phyloP scores from a whole-genome alignment of 306 rosid genomes.

The Abrus pulchellus region DNA sequence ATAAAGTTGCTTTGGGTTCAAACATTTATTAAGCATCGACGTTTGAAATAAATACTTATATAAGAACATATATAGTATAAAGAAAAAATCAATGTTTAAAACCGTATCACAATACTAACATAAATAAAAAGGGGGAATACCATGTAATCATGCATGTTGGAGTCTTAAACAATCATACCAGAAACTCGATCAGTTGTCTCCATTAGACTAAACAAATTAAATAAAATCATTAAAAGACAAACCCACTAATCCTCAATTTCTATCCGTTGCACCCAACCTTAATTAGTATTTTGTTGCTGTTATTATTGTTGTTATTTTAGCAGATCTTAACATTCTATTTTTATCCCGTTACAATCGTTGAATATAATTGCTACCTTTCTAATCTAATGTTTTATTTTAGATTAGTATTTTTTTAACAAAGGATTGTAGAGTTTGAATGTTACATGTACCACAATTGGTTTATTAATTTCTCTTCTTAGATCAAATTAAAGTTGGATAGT shows the following conservation, averaged over 20 bases:
- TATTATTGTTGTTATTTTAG: neutral
- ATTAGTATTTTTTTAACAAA: neutral
- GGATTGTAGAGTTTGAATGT: neutral
- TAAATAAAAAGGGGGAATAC: too few species aligned
- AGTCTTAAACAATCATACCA: too few species aligned
- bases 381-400: neutral
- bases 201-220: neutral
- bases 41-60: too few species aligned
- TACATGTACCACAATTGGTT: neutral
- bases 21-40: too few species aligned
- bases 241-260: neutral
- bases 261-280: neutral
- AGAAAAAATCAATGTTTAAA: too few species aligned
- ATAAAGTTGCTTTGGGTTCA: too few species aligned
- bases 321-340: neutral
- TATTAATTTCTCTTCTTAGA: neutral
- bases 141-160: too few species aligned
- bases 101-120: too few species aligned
- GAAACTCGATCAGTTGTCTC: too few species aligned
- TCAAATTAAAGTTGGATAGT: neutral
- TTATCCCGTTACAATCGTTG: neutral
- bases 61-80: too few species aligned
- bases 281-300: neutral
- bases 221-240: neutral
- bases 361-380: neutral